phyloP scores from a whole-genome alignment of 2,329 filamentous ascomycete genomes.

The Fusarium sp. region DNA sequence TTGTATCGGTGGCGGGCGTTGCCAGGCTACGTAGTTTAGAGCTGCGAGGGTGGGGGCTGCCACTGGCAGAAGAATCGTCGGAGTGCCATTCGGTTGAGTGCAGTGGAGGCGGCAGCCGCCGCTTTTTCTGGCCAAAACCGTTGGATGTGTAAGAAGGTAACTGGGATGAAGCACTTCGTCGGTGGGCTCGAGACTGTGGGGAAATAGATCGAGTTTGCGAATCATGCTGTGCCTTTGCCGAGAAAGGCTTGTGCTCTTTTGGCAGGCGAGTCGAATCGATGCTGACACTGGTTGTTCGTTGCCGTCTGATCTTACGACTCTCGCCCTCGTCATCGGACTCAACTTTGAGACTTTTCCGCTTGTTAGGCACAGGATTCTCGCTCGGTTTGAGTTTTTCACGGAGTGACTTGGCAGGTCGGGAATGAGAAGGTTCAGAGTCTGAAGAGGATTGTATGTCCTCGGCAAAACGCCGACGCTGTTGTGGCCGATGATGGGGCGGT shows the following conservation, averaged over 20 bases:
- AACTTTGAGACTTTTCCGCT: constrained; percentile 65
- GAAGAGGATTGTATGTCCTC: constrained; percentile 62
- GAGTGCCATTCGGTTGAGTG: constrained; percentile 74
- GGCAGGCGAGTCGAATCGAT: constrained; percentile 50
- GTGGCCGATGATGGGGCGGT: constrained; percentile 56
- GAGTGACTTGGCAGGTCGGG: constrained; percentile 57
- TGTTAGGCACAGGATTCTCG: constrained; percentile 62
- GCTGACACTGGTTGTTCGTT: constrained; percentile 62
- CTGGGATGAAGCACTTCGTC: constrained; percentile 74
- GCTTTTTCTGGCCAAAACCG: constrained; percentile 70
- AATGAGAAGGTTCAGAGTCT: constrained; percentile 64
- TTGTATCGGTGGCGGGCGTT: constrained; percentile 68
- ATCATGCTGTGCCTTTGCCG: constrained; percentile 51
- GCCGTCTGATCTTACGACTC: constrained; percentile 64
- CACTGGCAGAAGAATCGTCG: constrained; percentile 73
- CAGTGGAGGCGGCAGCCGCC: constrained; percentile 70
- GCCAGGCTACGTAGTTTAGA: constrained; percentile 68
- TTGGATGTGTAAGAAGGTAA: constrained; percentile 66
- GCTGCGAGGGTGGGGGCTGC: constrained; percentile 68
- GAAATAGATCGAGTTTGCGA: constrained; percentile 65
- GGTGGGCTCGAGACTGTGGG: constrained; percentile 68
- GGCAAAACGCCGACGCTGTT: constrained; percentile 49
- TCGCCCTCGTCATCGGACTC: constrained; percentile 71
- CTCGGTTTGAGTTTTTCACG: constrained; percentile 62
- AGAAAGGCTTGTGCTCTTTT: constrained; percentile 51